A percentile compares a stretch with the other conserved stretches of the same genome.
These are phyloP conservation scores for Fusarium poae DNA, from an alignment of 2,329 filamentous ascomycete species.

Conservation along the genomic window DNA sequence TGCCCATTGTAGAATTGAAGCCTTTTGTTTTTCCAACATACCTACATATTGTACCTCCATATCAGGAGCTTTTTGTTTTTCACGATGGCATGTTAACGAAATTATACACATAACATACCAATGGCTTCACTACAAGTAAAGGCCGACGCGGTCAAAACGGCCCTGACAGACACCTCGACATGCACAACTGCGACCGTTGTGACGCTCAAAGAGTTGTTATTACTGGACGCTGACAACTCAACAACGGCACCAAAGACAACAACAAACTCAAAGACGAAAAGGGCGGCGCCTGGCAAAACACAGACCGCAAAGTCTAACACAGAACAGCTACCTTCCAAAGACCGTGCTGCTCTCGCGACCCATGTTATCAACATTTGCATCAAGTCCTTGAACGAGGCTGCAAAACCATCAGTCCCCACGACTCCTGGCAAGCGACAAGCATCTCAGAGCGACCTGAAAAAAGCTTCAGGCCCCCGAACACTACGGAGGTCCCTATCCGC, in stretches of 20 bases:
- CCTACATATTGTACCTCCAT: conserved; percentile 44
- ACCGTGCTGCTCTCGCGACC: conserved; percentile 76
- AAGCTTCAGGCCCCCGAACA: conserved; percentile 56
- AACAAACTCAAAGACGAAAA: conserved; percentile 45
- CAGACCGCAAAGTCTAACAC: conserved; percentile 31
- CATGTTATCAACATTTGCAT: conserved; percentile 78
- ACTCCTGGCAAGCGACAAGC: conserved; percentile 53
- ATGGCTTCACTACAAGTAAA: conserved; percentile 62
- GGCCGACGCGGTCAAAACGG: conserved; percentile 65
- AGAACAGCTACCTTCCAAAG: conserved; percentile 56
- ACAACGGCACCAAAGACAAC: conserved; percentile 49
- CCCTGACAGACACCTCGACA: conserved; percentile 65
- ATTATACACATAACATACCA: conserved; percentile 45
- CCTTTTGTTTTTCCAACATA: conserved; percentile 43
- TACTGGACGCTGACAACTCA: conserved; percentile 51
- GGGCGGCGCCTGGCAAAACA: conserved; percentile 19
- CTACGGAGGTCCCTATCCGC: conserved; percentile 68
- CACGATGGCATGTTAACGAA: conserved; percentile 53
- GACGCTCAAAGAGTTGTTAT: conserved; percentile 62
- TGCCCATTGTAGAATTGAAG: conserved; percentile 37
- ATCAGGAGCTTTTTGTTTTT: conserved; percentile 43
- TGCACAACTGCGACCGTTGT: conserved; percentile 66
- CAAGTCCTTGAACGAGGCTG: conserved; percentile 75
- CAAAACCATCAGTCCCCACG: conserved; percentile 61
- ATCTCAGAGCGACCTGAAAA: conserved; percentile 51